phyloP scores from a whole-genome alignment of 176 grass and related monocot genomes.

The Carex kokanica region DNA sequence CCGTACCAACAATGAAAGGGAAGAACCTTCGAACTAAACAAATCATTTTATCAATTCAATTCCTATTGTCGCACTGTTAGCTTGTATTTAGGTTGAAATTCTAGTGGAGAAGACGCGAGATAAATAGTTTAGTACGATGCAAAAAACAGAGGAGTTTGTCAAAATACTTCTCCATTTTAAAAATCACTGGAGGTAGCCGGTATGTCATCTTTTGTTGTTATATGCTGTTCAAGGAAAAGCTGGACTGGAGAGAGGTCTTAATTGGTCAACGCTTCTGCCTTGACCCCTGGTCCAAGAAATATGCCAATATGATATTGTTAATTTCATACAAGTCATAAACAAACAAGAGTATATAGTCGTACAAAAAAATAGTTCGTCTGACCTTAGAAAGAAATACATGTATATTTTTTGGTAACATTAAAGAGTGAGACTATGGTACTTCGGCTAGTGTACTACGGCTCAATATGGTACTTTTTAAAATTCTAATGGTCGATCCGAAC shows the following conservation, averaged over 20 bases:
- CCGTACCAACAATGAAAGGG: slow-evolving; percentile 47
- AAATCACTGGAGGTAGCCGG: not conserved
- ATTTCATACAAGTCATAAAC: no score
- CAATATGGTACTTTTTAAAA: no score
- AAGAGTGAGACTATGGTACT: no score
- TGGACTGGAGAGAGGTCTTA: not conserved
- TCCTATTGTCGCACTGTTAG: not conserved
- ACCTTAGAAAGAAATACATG: no score
- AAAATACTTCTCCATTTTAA: not conserved
- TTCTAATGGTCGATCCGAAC: no score
- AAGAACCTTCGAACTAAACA: slow-evolving; percentile 44
- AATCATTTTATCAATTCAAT: slow-evolving; percentile 5
- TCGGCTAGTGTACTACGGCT: no score
- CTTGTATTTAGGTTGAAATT: not conserved
- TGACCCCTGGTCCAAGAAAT: slow-evolving; percentile 25
- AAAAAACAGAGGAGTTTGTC: no score
- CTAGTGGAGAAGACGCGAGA: not conserved
- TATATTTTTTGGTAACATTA: no score
- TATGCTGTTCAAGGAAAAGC: not conserved
- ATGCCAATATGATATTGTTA: not conserved
- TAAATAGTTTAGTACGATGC: not conserved
- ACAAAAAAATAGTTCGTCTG: no score
- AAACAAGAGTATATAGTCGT: no score
- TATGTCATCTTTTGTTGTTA: not conserved
- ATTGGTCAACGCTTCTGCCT: not conserved